Conservation (phyloP, 23 red algal species). For the Gracilaria vermiculophylla region DNA sequence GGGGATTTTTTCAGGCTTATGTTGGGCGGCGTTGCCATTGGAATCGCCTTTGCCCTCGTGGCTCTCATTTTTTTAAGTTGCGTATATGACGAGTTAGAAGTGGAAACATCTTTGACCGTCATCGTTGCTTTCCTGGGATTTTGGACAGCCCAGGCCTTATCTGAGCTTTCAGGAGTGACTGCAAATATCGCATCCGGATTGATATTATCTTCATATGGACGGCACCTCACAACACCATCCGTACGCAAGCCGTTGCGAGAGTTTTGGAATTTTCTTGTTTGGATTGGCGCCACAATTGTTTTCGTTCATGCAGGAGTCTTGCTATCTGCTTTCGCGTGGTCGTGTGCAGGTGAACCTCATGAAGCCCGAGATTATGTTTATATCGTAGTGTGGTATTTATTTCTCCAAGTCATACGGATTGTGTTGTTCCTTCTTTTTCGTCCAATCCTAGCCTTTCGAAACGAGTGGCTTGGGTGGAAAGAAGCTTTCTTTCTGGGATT, state of each 20-base stretch:
- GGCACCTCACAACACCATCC: constrained; percentile 64
- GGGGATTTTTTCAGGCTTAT: constrained; percentile 55
- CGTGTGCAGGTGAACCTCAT: constrained; percentile 76
- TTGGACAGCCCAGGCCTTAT: constrained; percentile 81
- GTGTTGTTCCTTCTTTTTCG: constrained; percentile 72
- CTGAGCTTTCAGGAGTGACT: constrained; percentile 83
- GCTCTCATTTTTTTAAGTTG: constrained; percentile 52
- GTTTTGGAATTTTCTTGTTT: constrained; percentile 83
- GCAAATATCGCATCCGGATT: constrained; percentile 76
- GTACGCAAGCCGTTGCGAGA: constrained; percentile 74
- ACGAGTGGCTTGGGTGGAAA: constrained; percentile 69
- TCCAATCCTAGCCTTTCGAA: constrained; percentile 54
- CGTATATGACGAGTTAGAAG: constrained; percentile 79
- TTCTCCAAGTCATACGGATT: constrained; percentile 82
- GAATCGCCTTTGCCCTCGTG: constrained; percentile 79
- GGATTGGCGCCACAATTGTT: constrained; percentile 87
- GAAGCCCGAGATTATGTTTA: constrained; percentile 59
- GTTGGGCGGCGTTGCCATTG: constrained; percentile 73
- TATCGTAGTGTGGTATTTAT: constrained; percentile 66
- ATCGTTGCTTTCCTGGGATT: constrained; percentile 89
- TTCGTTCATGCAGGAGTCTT: constrained; percentile 89
- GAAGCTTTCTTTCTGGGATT: constrained; percentile 67
- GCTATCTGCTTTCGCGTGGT: constrained; percentile 76
- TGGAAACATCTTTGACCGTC: constrained; percentile 76
- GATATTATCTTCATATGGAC: constrained; percentile 66